phyloP scores from a whole-genome alignment of 495 filamentous ascomycete species.

The Copromyces sp. region DNA sequence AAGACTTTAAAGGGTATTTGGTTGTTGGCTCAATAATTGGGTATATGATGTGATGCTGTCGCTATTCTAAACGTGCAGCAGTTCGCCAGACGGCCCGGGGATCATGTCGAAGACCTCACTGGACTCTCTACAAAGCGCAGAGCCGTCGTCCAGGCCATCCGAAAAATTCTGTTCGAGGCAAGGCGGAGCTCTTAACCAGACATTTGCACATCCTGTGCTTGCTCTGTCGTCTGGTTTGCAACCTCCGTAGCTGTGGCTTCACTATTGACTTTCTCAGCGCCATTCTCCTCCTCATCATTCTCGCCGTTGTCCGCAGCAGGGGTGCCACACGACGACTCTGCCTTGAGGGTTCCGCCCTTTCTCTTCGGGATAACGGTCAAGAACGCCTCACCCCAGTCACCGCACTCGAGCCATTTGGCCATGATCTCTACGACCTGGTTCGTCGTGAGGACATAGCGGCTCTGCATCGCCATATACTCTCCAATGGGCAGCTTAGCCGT shows the following conservation, averaged over 20 bases:
- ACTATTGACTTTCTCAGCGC: slow-evolving; percentile 12
- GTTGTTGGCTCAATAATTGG: neutral
- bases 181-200: neutral
- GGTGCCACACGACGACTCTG: neutral
- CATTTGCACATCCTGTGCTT: neutral
- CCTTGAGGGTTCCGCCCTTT: slow-evolving; percentile 57
- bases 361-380: slow-evolving; percentile 73
- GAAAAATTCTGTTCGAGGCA: neutral
- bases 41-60: neutral
- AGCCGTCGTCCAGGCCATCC: neutral
- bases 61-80: neutral
- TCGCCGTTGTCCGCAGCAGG: slow-evolving; percentile 14
- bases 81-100: neutral
- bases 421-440: slow-evolving; percentile 98
- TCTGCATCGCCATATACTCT: slow-evolving; percentile 81
- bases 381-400: slow-evolving; percentile 87
- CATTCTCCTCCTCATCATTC: slow-evolving; percentile 15
- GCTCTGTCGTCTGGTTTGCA: neutral
- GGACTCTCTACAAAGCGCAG: neutral
- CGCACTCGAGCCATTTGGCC: slow-evolving; percentile 76
- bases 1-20: neutral
- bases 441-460: slow-evolving; percentile 71
- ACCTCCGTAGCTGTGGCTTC: neutral
- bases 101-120: neutral
- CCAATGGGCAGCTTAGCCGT: slow-evolving; percentile 90